These are phyloP conservation scores for Chaetomiaceae sp. DNA, from an alignment of 2,329 filamentous ascomycete genomes.

Conservation along the genomic window DNA sequence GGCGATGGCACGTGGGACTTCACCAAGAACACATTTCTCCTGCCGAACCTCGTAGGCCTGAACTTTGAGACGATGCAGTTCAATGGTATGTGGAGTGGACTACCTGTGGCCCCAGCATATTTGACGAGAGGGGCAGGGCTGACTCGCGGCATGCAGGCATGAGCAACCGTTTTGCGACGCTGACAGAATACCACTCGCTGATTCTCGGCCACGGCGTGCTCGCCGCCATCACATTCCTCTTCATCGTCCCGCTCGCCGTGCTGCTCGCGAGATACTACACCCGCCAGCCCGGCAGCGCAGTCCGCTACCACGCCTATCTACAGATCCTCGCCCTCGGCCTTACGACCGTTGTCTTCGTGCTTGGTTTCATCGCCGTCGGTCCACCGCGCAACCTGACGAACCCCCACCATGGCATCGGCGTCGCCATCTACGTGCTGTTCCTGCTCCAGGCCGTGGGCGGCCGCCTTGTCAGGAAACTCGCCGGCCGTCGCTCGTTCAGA, in stretches of 20 bases:
- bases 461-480: conserved; percentile 51
- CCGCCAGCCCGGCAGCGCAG: conserved; percentile 51
- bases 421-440: conserved; percentile 70
- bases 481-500: conserved; percentile 43
- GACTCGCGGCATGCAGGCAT: conserved; percentile 51
- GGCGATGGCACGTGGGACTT: conserved; percentile 83
- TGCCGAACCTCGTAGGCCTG: conserved; percentile 69
- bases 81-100: conserved; percentile 55
- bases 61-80: conserved; percentile 80
- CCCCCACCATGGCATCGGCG: conserved; percentile 77
- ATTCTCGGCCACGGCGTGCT: conserved; percentile 67
- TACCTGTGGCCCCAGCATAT: no score
- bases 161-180: conserved; percentile 69
- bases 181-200: conserved; percentile 64
- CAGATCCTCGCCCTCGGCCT: conserved; percentile 64
- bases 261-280: conserved; percentile 67
- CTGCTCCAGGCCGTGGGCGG: conserved; percentile 66
- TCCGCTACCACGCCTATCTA: conserved; percentile 67
- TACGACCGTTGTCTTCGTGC: conserved; percentile 63
- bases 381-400: conserved; percentile 66
- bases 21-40: conserved; percentile 66
- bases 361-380: conserved; percentile 75
- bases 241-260: conserved; percentile 67
- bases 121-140: no score
- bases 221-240: conserved; percentile 66